Evolutionary conservation across 768 basidiomycete genomes (phyloP).

Genomic region (Tephrocybe sp.): DNA sequence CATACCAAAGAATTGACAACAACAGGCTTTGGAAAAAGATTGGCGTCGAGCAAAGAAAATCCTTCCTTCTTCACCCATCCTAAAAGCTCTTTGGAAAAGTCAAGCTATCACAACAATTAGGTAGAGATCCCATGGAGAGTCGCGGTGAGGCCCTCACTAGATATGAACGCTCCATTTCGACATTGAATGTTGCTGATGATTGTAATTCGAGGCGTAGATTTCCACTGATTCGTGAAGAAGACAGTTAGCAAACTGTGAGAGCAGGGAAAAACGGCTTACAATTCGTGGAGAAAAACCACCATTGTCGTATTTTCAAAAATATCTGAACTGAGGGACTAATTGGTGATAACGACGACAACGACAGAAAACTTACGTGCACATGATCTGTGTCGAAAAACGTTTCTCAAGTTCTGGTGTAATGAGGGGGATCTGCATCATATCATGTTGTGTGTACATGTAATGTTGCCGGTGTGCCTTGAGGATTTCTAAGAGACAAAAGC

Average conservation of each 20-base stretch:
- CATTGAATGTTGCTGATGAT: slow-evolving; percentile 68
- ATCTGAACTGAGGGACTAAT: slow-evolving; percentile 54
- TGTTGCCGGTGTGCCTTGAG: slow-evolving; percentile 89
- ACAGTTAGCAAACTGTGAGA: not conserved
- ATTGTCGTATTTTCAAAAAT: slow-evolving; percentile 76
- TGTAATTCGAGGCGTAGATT: slow-evolving; percentile 85
- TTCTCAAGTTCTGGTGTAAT: slow-evolving; percentile 64
- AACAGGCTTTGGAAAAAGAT: slow-evolving; percentile 69
- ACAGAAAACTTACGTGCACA: slow-evolving; percentile 74
- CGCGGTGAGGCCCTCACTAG: slow-evolving; percentile 51
- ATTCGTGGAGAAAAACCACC: slow-evolving; percentile 91
- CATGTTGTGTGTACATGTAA: slow-evolving; percentile 72
- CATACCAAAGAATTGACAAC: slow-evolving; percentile 32
- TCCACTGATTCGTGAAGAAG: slow-evolving; percentile 51
- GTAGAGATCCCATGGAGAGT: not conserved
- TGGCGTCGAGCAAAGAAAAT: slow-evolving; percentile 84
- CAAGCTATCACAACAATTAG: slow-evolving; percentile 52
- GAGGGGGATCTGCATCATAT: slow-evolving; percentile 82
- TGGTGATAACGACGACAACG: not conserved
- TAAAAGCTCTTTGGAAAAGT: slow-evolving; percentile 79
- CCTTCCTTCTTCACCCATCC: slow-evolving; percentile 68
- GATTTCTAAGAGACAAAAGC: slow-evolving; percentile 50
- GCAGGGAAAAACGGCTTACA: slow-evolving; percentile 53
- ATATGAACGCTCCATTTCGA: slow-evolving; percentile 81
- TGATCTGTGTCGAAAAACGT: slow-evolving; percentile 78